A percentile compares a stretch with the other conserved stretches of the same genome.
These are phyloP conservation scores for Dissophora ornata DNA, from an alignment of 192 early-diverging fungal genomes.

Conservation along the genomic window DNA sequence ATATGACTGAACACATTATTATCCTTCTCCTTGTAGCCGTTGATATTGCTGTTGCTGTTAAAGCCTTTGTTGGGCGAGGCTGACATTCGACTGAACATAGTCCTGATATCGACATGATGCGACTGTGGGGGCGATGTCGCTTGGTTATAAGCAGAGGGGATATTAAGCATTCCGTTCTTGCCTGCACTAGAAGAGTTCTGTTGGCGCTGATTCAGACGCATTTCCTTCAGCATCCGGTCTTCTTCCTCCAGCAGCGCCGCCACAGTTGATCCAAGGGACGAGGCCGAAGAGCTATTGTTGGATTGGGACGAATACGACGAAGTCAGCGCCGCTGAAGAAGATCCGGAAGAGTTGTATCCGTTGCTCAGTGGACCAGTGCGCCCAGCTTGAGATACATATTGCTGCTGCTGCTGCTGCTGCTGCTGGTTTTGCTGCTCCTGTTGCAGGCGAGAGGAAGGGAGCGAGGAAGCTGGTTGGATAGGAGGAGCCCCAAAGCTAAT, in stretches of 20 bases:
- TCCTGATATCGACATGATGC: conserved; percentile 40
- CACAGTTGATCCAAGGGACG: conserved; percentile 35
- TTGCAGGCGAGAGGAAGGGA: no score
- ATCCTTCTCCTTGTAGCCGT: background rate
- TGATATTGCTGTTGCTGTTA: background rate
- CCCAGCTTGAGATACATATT: background rate
- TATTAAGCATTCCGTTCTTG: conserved; percentile 17
- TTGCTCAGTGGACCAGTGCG: conserved; percentile 10
- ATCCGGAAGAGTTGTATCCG: conserved; percentile 38
- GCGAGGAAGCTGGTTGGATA: no score
- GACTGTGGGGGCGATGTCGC: conserved; percentile 13
- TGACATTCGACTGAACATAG: conserved; percentile 46
- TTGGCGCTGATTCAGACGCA: conserved; percentile 1
- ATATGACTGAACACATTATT: no score
- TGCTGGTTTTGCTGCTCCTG: background rate
- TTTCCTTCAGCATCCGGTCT: conserved; percentile 23
- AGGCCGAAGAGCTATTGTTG: conserved; percentile 33
- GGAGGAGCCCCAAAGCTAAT: conserved; percentile 5
- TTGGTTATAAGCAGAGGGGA: conserved; percentile 6
- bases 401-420: background rate
- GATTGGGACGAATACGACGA: conserved; percentile 33
- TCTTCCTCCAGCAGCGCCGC: conserved; percentile 41
- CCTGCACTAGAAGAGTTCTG: no score
- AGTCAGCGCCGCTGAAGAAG: conserved; percentile 31
- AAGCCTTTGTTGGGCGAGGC: conserved; percentile 8